Base-by-base conservation (phyloP, 1,284 basidiomycete genomes). In the Marasmius sp. region DNA sequence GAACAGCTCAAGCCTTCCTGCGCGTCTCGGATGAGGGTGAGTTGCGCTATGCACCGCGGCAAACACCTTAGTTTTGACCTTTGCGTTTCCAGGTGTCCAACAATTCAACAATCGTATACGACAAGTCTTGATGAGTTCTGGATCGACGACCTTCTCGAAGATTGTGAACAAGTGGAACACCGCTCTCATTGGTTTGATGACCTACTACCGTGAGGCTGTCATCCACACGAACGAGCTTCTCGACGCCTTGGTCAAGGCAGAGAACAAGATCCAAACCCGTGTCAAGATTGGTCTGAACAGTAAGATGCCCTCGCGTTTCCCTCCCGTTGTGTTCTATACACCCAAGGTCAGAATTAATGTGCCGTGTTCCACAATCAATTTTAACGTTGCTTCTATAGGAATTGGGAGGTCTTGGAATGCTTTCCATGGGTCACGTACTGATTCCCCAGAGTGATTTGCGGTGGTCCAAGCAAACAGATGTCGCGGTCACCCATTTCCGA, bases 91-190 rank as follows among this genome's bases (percentile, higher is more conserved):
- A 87, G 92, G 93, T 67, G 93, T 99, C 54, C 93, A 97, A 70
- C 90, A 93, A 71, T 97, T 98, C 83, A 95, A 96, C 79, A 98
- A 98, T 77, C 86, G 95, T 56, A 97, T 98, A 67, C 86, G 97
- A 60, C 97, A 98, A 76, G 93, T 99, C 18, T 79, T 99, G 65
- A 99, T 99, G 97, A 95, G 95, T 69, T 98, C 97, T 1, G 97
- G 97, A 63, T 97, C 95, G 0, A 97, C 97, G 0, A 98, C 97
- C 0, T 99, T 99, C 85, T 95, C 94, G 64, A 99, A 99, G 85
- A 98, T 99, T 70, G 93, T 98, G 72, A 99, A 99, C 83, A 98
- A 98, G 80, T 98, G 95, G 95, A 98, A 98, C 76, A 97, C 95
- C 2, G 93, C 94, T 10, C 85, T 97, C 59, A 97, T 96, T 67